phyloP scores from a whole-genome alignment of 495 filamentous ascomycete species.

The Aspergillus bertholletiae region DNA sequence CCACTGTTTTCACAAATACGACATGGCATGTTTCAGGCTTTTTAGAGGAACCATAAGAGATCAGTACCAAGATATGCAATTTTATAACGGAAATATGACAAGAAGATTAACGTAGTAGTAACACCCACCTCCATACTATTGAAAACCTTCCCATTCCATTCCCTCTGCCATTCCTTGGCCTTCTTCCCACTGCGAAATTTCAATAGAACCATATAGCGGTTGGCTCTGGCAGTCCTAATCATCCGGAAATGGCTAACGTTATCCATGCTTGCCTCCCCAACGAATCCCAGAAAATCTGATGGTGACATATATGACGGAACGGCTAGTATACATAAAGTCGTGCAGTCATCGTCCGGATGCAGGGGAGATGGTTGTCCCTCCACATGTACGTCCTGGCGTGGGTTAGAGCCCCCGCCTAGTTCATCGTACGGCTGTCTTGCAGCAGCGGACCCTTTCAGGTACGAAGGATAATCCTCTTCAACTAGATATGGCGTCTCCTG shows the following conservation, averaged over 20 bases:
- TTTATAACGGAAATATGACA: too few species aligned
- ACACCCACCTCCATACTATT: conserved; percentile 83
- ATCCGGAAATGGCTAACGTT: conserved; percentile 93
- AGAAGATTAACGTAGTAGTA: too few species aligned
- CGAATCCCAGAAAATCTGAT: conserved; percentile 86
- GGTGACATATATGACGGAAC: conserved; percentile 92
- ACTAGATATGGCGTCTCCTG: conserved; percentile 61
- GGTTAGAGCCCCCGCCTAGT: conserved; percentile 18
- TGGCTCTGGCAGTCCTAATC: conserved; percentile 83
- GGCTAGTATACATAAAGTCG: conserved; percentile 89
- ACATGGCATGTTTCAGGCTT: conserved; percentile 96
- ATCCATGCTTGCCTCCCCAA: conserved; percentile 84
- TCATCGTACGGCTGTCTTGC: conserved; percentile 30
- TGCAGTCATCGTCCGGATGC: conserved; percentile 60
- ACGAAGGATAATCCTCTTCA: conserved; percentile 37
- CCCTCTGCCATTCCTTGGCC: conserved; percentile 75
- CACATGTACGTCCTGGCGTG: conserved; percentile 4
- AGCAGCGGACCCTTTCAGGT: conserved; percentile 42
- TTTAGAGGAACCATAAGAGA: too few species aligned
- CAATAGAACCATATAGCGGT: conserved; percentile 96
- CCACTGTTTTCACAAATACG: conserved; percentile 89
- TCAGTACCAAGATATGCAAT: conserved; percentile 25
- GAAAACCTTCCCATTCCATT: conserved; percentile 94
- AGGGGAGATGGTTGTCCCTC: conserved; percentile 22
- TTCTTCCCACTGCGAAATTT: conserved; percentile 77